phyloP scores from a whole-genome alignment of 2,329 filamentous ascomycete genomes.

The Monilinia aucupariae region DNA sequence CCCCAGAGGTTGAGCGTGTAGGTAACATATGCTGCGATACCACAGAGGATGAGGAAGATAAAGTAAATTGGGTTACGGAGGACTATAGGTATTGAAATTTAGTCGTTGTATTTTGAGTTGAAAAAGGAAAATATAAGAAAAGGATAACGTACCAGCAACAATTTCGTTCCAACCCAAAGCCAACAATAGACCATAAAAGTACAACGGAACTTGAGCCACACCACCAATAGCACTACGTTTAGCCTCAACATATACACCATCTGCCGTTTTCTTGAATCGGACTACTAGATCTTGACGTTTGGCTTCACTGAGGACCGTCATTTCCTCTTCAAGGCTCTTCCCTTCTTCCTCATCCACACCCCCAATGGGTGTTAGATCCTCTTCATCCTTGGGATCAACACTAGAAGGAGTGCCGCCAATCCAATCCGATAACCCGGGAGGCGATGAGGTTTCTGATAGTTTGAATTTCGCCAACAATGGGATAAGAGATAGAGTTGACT shows the following conservation, averaged over 20 bases:
- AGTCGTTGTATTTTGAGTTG: neutral
- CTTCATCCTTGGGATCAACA: conserved; percentile 77
- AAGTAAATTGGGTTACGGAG: conserved; percentile 92
- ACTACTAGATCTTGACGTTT: conserved; percentile 89
- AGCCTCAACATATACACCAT: conserved; percentile 95
- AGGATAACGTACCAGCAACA: conserved; percentile 65
- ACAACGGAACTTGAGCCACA: conserved; percentile 86
- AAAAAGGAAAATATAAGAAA: neutral
- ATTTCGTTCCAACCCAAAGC: conserved; percentile 99
- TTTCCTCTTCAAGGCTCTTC: conserved; percentile 92
- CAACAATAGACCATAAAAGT: conserved; percentile 86
- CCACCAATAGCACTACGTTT: conserved; percentile 95
- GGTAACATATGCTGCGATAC: conserved; percentile 76
- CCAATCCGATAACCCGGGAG: conserved; percentile 79
- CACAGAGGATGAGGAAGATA: conserved; percentile 73
- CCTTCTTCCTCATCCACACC: conserved; percentile 93
- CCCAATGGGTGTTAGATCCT: conserved; percentile 82
- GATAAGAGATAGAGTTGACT: conserved; percentile 86
- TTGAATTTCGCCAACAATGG: conserved; percentile 83
- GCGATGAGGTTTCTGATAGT: conserved; percentile 64
- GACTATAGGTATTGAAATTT: conserved; percentile 49
- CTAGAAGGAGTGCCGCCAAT: conserved; percentile 72
- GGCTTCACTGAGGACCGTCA: conserved; percentile 84
- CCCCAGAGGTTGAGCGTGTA: conserved; percentile 94
- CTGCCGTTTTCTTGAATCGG: conserved; percentile 96